phyloP scores from a whole-genome alignment of 306 rosid species.

The Cicer chorassanicum region DNA sequence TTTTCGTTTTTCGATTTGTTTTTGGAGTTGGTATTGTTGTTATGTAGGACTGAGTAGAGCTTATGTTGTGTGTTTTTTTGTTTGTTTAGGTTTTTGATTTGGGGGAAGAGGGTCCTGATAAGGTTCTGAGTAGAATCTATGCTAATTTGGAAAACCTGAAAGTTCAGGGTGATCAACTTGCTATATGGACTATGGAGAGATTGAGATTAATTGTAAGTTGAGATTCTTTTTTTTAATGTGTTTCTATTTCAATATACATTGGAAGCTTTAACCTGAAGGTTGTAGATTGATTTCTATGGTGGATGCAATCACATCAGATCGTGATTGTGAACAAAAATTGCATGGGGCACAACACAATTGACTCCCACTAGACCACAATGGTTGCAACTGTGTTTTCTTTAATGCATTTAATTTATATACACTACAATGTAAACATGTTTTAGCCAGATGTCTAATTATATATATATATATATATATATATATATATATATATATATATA shows the following conservation, averaged over 20 bases:
- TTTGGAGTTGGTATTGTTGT: background rate
- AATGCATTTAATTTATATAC: background rate
- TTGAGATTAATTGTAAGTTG: conserved; percentile 83
- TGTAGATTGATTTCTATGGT: background rate
- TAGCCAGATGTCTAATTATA: background rate
- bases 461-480: background rate
- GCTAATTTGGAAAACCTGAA: conserved; percentile 67
- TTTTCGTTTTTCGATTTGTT: background rate
- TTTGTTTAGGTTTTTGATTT: conserved; percentile 83
- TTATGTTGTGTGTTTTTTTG: conserved; percentile 34
- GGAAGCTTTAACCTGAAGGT: background rate
- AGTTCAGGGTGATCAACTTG: conserved; percentile 63
- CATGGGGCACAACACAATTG: background rate
- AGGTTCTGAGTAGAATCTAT: conserved; percentile 65
- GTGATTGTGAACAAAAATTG: background rate
- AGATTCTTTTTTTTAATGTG: background rate
- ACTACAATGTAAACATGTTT: background rate
- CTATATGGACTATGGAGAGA: conserved; percentile 55
- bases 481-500: no score
- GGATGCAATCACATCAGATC: background rate
- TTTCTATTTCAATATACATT: background rate
- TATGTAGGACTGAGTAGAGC: conserved; percentile 35
- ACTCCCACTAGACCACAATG: background rate
- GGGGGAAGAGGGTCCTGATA: conserved; percentile 82
- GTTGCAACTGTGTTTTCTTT: background rate